A percentile compares a stretch with the other conserved stretches of the same genome.
phyloP scores from a whole-genome alignment of 1,139 yeast genomes.

The Pichia sp. region DNA sequence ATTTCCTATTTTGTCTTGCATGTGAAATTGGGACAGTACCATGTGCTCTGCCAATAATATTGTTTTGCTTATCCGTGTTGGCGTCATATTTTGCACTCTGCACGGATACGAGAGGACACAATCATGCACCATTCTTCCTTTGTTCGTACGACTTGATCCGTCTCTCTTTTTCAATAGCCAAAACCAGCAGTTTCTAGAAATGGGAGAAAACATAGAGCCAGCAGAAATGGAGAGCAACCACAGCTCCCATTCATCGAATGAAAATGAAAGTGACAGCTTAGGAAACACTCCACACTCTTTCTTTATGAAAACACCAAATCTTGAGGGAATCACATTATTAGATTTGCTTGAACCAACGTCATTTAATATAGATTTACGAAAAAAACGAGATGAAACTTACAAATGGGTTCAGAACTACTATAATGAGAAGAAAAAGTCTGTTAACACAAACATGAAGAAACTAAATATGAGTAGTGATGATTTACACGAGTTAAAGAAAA shows the following conservation, averaged over 20 bases:
- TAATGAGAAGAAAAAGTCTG: constrained; percentile 16
- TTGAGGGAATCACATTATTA: constrained; percentile 35
- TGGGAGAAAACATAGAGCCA: not conserved
- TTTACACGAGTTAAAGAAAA: constrained; percentile 31
- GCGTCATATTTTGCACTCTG: too few species aligned
- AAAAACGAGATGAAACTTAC: constrained; percentile 22
- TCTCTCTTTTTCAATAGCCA: too few species aligned
- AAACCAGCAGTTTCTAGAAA: too few species aligned
- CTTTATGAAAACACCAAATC: constrained; percentile 16
- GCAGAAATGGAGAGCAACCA: not conserved
- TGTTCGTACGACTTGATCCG: too few species aligned
- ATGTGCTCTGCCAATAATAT: too few species aligned
- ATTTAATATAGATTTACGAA: constrained; percentile 31
- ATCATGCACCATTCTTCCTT: too few species aligned
- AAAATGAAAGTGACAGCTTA: not conserved
- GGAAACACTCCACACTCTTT: constrained; percentile 9
- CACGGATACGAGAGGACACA: too few species aligned
- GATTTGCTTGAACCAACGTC: constrained; percentile 39
- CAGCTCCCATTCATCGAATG: not conserved
- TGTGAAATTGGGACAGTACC: not conserved
- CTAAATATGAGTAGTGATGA: constrained; percentile 28
- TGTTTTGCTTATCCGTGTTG: too few species aligned
- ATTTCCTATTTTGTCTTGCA: too few species aligned
- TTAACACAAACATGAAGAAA: constrained; percentile 9
- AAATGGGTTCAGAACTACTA: constrained; percentile 23